Evolutionary conservation across 176 grass and related monocot genomes (phyloP).

Genomic region (Raddia distichophylla): DNA sequence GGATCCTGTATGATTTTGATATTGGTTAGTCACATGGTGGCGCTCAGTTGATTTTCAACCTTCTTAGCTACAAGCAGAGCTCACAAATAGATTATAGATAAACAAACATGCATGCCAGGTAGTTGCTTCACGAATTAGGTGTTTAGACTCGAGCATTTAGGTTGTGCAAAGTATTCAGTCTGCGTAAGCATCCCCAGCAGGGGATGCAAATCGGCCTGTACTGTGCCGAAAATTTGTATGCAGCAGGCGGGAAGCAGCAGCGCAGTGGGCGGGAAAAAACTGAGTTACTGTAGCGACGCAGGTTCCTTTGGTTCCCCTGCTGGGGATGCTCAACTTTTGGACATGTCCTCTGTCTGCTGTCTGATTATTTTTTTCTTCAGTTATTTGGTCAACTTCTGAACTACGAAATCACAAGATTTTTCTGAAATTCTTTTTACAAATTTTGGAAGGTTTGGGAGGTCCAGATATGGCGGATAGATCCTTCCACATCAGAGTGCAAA

Average conservation of each 20-base stretch:
- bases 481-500: slow-evolving; percentile 52
- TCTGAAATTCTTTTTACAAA: not conserved
- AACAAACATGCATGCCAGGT: not conserved
- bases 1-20: not conserved
- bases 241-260: too few species aligned
- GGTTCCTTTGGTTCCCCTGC: too few species aligned
- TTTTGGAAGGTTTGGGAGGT: slow-evolving; percentile 77
- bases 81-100: not conserved
- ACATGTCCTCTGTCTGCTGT: not conserved
- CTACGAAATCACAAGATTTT: not conserved
- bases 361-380: not conserved
- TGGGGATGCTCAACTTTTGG: not conserved
- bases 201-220: too few species aligned
- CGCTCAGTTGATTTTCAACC: not conserved
- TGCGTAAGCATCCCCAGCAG: not conserved
- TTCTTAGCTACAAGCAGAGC: not conserved
- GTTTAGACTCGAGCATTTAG: not conserved
- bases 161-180: not conserved
- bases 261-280: too few species aligned
- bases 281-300: too few species aligned
- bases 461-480: slow-evolving; percentile 57
- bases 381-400: not conserved
- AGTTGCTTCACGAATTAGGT: not conserved
- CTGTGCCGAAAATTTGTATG: too few species aligned
- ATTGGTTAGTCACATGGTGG: not conserved